phyloP scores from a whole-genome alignment of 1,284 basidiomycete species.

The Papiliotrema terrestris region DNA sequence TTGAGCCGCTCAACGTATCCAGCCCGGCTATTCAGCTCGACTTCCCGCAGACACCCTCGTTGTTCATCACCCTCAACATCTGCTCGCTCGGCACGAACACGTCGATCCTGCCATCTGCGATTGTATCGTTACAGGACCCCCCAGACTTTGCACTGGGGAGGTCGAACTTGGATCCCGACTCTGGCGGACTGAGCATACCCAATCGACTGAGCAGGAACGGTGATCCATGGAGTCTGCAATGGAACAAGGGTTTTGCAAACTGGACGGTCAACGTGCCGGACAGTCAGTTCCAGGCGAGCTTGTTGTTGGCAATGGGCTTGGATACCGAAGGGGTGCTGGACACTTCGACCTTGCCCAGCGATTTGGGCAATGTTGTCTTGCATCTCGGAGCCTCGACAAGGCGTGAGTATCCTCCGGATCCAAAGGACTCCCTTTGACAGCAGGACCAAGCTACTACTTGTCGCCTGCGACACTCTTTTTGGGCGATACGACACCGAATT shows the following conservation, averaged over 20 bases:
- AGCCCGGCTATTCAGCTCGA: conserved; percentile 15
- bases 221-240: conserved; percentile 56
- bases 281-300: not conserved
- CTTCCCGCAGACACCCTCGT: conserved; percentile 14
- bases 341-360: conserved; percentile 2
- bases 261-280: conserved; percentile 52
- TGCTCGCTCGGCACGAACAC: conserved; percentile 27
- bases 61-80: conserved; percentile 30
- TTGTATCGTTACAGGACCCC: conserved; percentile 42
- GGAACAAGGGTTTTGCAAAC: conserved; percentile 56
- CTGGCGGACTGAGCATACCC: conserved; percentile 52
- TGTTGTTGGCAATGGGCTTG: conserved; percentile 28
- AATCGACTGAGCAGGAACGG: conserved; percentile 47
- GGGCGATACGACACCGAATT: conserved; percentile 71
- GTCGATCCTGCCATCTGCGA: conserved; percentile 22
- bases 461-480: conserved; percentile 57
- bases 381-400: conserved; percentile 18
- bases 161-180: conserved; percentile 56
- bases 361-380: conserved; percentile 32
- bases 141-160: conserved; percentile 56
- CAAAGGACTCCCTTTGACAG: not conserved
- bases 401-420: conserved; percentile 13
- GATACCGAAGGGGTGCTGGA: conserved; percentile 37
- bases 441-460: conserved; percentile 54
- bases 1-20: conserved; percentile 21